phyloP scores from a whole-genome alignment of 1,284 basidiomycete species.

The Papiliotrema fonsecae region DNA sequence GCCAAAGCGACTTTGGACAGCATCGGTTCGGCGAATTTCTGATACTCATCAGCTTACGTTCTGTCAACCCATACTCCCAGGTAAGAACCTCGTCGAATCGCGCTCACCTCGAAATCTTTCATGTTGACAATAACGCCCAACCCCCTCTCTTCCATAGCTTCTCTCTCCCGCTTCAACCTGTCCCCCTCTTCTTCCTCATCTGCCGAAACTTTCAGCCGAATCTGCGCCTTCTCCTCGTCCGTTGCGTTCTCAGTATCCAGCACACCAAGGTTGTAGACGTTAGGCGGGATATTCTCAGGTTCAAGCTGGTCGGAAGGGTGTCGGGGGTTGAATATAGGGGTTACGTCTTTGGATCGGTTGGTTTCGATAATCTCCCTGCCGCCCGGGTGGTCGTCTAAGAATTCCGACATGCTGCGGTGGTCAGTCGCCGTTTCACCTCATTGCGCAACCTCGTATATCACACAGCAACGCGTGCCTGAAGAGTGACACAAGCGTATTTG shows the following conservation, averaged over 20 bases:
- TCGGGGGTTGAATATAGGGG: constrained; percentile 39
- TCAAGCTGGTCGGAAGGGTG: constrained; percentile 44
- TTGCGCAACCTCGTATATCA: too few relatives aligned
- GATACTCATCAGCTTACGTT: background rate
- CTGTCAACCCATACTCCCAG: too few relatives aligned
- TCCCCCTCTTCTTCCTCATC: constrained; percentile 37
- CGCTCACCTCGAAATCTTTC: constrained; percentile 39
- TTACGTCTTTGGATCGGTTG: constrained; percentile 41
- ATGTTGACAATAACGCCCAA: constrained; percentile 41
- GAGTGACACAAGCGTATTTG: too few relatives aligned
- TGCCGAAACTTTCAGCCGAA: constrained; percentile 30
- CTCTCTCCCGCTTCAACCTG: constrained; percentile 23
- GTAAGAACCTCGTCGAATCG: too few relatives aligned
- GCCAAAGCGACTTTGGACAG: constrained; percentile 68
- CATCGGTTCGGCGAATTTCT: constrained; percentile 58
- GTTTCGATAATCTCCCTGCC: constrained; percentile 39
- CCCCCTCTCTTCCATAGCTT: constrained; percentile 37
- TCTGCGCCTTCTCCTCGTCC: constrained; percentile 30
- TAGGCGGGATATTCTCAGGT: constrained; percentile 31
- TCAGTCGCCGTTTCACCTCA: too few relatives aligned
- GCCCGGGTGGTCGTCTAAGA: constrained; percentile 42
- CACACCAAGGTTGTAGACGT: constrained; percentile 29
- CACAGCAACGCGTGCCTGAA: too few relatives aligned
- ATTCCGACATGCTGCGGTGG: constrained; percentile 34
- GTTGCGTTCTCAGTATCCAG: constrained; percentile 20